phyloP scores from a whole-genome alignment of 2,329 filamentous ascomycete genomes.

The Sphaceloma murrayae region DNA sequence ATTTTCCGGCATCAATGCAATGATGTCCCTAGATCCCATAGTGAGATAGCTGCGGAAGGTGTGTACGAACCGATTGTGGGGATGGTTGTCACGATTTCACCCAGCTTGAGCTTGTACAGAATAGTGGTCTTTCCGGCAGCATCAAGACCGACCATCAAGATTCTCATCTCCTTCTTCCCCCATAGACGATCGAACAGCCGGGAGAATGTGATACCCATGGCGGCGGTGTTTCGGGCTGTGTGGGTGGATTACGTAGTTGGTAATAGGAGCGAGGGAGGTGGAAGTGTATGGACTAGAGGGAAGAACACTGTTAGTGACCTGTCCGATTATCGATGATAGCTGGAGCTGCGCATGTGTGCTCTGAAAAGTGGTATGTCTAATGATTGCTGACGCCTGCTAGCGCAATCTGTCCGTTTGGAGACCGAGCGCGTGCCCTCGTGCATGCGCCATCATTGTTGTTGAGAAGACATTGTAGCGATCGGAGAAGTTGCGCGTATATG shows the following conservation, averaged over 20 bases:
- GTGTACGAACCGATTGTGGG: conserved; percentile 65
- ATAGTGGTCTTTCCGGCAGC: conserved; percentile 98
- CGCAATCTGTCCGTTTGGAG: conserved; percentile 15
- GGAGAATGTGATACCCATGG: conserved; percentile 86
- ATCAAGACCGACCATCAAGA: conserved; percentile 95
- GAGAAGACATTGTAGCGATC: not conserved
- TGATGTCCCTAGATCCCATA: too few relatives aligned
- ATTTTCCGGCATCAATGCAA: not conserved
- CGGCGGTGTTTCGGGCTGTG: conserved; percentile 44
- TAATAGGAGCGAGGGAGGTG: not conserved
- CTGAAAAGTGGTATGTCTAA: not conserved
- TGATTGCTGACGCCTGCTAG: conserved; percentile 13
- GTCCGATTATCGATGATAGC: not conserved
- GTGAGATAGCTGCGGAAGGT: not conserved
- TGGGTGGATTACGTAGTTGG: conserved; percentile 22
- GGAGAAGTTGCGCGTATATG: not conserved
- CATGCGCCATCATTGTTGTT: not conserved
- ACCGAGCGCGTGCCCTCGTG: conserved; percentile 12
- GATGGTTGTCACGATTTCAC: conserved; percentile 96
- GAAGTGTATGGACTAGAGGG: conserved; percentile 2
- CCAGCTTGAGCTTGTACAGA: conserved; percentile 97
- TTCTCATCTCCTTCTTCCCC: conserved; percentile 97
- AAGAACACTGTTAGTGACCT: conserved; percentile 5
- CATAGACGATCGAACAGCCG: conserved; percentile 99
- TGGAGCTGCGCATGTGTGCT: not conserved